Conservation (phyloP, 73 alveolate species). For the Symbiodinium natans region DNA sequence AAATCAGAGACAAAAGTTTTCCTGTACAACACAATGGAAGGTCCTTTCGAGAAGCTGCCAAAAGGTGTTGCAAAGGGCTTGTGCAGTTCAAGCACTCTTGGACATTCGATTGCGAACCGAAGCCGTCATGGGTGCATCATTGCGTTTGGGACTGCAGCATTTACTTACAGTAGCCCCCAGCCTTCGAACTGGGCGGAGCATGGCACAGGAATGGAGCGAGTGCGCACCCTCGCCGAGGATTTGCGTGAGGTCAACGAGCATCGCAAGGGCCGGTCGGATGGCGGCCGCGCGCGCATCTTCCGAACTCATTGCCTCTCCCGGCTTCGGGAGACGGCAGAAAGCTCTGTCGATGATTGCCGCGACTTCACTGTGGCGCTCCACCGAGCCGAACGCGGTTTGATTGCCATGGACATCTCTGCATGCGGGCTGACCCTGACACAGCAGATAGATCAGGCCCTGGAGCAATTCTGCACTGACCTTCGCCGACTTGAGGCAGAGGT, state of each 20-base stretch:
- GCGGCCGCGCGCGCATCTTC: background rate
- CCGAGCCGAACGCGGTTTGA: background rate
- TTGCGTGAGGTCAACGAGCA: background rate
- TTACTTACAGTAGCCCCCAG: too few species aligned
- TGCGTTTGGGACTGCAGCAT: too few species aligned
- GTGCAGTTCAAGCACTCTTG: too few species aligned
- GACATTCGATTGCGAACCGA: too few species aligned
- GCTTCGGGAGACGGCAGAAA: background rate
- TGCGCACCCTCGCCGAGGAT: background rate
- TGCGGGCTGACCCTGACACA: background rate
- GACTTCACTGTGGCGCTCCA: background rate
- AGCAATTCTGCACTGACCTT: background rate
- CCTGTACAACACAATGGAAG: too few species aligned
- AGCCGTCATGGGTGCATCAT: too few species aligned
- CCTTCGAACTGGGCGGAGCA: background rate
- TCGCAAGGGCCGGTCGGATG: background rate
- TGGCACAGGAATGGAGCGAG: background rate
- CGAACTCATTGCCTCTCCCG: background rate
- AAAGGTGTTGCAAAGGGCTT: too few species aligned
- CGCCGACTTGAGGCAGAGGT: background rate
- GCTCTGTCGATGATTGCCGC: background rate
- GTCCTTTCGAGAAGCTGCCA: background rate
- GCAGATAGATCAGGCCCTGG: background rate
- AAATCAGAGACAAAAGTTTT: too few species aligned
- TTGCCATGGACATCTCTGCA: background rate